Base-by-base conservation (phyloP, 2,329 filamentous ascomycete genomes). In the Aspergillus spinulosporus region DNA sequence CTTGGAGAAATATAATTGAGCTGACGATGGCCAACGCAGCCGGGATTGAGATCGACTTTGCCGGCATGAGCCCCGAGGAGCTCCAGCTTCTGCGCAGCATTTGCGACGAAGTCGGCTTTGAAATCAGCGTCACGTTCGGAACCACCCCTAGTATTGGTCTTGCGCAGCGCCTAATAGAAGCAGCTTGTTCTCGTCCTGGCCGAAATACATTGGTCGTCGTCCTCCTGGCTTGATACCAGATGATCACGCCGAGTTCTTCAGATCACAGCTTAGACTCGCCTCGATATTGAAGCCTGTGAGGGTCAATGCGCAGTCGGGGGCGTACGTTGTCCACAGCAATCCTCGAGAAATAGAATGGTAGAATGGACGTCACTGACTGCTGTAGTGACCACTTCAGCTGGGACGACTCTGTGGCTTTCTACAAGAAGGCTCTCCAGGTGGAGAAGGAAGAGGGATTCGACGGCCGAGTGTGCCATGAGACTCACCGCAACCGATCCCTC, bases 381-480 rank as follows among this genome's bases (percentile, higher is more conserved):
- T 9, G 3, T n/a, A 73, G 71, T 11, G 71, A 73, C 34, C 55
- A 63, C 26, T 73, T 68, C 66, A 62, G 63, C 3, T 47, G 64
- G 2, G 70, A 73, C 12, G 64, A 73, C 12, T 68, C 70, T 1
- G 66, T 73, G 3, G 60, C 67, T 32, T 73, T 73, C 43, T 74
- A 69, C 56, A 40, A 64, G n/a, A 61, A 61, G 3, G 69, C 70
- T 1, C 60, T 73, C 2, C 47, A 63, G 9, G 59, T 73, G 6
- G 68, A 73, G 12, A 61, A 62, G 2, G 69, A 72, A 48, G 49
- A 71, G 3, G 71, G 69, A 0, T 59, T 73, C 0, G 32, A 60
- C 1, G 72, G 69, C 3, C 62, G 56, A 5, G 66, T 72, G 2
- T 65, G 58, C 50, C 70, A 74, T 44, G 71, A 74, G 58, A 72